Percentiles rank a stretch among this genome's conserved stretches.
phyloP scores from a whole-genome alignment of 1,139 yeast genomes.

The Geotrichum histeridarum region DNA sequence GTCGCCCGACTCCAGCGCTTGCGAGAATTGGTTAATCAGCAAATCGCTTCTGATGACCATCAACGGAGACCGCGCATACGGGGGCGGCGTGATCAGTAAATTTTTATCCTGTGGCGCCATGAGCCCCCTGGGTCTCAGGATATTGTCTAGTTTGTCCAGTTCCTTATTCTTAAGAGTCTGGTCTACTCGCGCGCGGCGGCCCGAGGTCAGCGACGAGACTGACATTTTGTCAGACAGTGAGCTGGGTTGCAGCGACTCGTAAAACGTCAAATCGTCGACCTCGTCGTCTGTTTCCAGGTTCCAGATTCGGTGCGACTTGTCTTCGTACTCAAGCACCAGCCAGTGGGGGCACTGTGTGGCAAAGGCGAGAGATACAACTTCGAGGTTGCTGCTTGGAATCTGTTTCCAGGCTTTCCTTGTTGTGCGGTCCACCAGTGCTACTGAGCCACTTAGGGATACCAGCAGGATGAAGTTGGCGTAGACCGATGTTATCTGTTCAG shows the following conservation, averaged over 20 bases:
- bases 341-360: conserved; percentile 7
- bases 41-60: conserved; percentile 14
- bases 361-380: conserved; percentile 18
- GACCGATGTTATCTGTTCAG: not conserved
- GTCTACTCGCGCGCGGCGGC: not conserved
- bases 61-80: conserved; percentile 12
- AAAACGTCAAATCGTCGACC: conserved; percentile 16
- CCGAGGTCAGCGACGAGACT: conserved; percentile 5
- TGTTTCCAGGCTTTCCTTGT: conserved; percentile 15
- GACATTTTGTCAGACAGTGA: conserved; percentile 6
- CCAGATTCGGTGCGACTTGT: conserved; percentile 23
- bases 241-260: conserved; percentile 1
- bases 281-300: conserved; percentile 22
- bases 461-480: conserved; percentile 21
- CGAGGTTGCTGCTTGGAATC: conserved; percentile 26
- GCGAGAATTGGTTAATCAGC: conserved; percentile 7
- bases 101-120: not conserved
- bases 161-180: conserved; percentile 1
- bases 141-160: conserved; percentile 7
- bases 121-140: not conserved
- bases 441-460: conserved; percentile 23
- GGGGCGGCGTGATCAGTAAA: conserved; percentile 10
- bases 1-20: conserved; percentile 10
- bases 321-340: conserved; percentile 21
- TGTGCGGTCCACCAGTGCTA: conserved; percentile 23